These are phyloP conservation scores for Geosmithia morbida DNA, from an alignment of 2,329 filamentous ascomycete genomes.

Conservation along the genomic window DNA sequence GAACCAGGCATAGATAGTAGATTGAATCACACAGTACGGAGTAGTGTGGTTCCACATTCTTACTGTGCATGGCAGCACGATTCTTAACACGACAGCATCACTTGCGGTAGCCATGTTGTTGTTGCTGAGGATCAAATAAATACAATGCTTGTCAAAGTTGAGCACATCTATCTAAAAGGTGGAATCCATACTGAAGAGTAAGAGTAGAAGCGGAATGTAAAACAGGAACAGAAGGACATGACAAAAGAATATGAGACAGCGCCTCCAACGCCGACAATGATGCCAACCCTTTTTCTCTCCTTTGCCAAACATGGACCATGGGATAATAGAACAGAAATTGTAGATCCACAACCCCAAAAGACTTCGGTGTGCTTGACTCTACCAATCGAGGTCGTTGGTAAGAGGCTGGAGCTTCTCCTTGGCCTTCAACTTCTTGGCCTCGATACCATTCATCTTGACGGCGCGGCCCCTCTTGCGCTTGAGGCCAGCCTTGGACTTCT, in stretches of 20 bases:
- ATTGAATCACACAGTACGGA: too few relatives aligned
- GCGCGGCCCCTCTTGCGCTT: constrained; percentile 37
- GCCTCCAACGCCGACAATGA: background rate
- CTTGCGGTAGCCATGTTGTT: background rate
- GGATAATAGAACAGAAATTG: background rate
- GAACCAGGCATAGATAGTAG: too few relatives aligned
- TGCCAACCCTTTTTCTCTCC: background rate
- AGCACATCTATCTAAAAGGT: background rate
- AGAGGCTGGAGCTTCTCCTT: constrained; percentile 34
- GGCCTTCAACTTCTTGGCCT: constrained; percentile 38
- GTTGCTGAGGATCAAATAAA: background rate
- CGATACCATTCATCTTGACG: constrained; percentile 30
- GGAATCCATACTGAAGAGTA: background rate
- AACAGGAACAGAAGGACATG: background rate
- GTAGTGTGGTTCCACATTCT: too few relatives aligned
- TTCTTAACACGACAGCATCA: background rate
- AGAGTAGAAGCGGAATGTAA: background rate
- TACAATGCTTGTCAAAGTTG: background rate
- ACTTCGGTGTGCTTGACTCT: constrained; percentile 1
- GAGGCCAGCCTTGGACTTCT: constrained; percentile 38
- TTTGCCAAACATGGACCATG: background rate
- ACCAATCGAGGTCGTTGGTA: constrained; percentile 28
- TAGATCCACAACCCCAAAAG: constrained; percentile 11
- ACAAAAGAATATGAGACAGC: background rate
- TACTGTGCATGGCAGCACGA: background rate